These are phyloP conservation scores for Penicillium hordei DNA, from an alignment of 2,329 filamentous ascomycete genomes.

Conservation along the genomic window DNA sequence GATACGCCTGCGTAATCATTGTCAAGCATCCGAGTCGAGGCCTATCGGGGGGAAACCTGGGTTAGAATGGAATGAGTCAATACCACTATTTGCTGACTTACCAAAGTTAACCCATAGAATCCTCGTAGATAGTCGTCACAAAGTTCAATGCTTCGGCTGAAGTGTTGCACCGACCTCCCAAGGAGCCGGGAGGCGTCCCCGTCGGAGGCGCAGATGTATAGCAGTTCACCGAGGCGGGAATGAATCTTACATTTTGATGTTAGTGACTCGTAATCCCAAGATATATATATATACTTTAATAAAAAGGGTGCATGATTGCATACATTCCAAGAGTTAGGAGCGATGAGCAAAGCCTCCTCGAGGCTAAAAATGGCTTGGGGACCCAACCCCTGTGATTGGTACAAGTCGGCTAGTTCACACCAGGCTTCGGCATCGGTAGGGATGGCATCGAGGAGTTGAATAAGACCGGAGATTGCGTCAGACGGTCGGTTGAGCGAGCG, in stretches of 20 bases:
- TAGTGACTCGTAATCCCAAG: constrained; percentile 1
- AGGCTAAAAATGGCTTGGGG: constrained; percentile 82
- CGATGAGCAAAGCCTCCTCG: constrained; percentile 84
- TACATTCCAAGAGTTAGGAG: constrained; percentile 94
- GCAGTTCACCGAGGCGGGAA: constrained; percentile 78
- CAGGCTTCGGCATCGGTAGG: constrained; percentile 92
- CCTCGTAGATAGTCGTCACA: constrained; percentile 91
- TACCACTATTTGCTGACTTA: constrained; percentile 42
- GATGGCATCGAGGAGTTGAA: constrained; percentile 73
- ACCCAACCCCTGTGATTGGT: constrained; percentile 74
- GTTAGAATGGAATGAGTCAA: neutral
- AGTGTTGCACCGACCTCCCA: constrained; percentile 75
- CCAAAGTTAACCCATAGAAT: constrained; percentile 85
- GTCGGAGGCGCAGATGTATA: constrained; percentile 63
- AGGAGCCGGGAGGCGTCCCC: constrained; percentile 53
- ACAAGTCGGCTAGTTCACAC: constrained; percentile 87
- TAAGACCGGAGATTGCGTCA: constrained; percentile 74
- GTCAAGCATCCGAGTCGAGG: constrained; percentile 29
- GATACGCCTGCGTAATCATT: constrained; percentile 14
- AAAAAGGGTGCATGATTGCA: constrained; percentile 35
- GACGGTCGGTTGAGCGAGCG: constrained; percentile 66
- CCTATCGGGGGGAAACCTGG: constrained; percentile 19
- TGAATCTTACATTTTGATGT: constrained; percentile 62
- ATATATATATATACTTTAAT: no score
- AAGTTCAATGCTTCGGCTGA: constrained; percentile 86